Percentiles rank a stretch among this genome's conserved stretches.
Conservation (phyloP, 169 alveolate species). For the Miamiensis avidus region DNA sequence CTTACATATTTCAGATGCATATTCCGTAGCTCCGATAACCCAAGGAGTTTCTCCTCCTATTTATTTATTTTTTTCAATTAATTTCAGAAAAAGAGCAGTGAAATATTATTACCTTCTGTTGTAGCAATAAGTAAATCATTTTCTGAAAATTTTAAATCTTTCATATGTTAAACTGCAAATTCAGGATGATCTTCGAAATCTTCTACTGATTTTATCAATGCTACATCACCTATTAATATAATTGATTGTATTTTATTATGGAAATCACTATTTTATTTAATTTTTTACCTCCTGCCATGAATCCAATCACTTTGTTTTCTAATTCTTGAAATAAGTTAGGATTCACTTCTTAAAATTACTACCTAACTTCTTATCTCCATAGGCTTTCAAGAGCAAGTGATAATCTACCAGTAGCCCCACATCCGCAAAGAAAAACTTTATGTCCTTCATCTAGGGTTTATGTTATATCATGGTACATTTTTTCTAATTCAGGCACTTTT, state of each 20-base stretch:
- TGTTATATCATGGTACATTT: conserved; percentile 13
- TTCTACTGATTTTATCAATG: conserved; percentile 41
- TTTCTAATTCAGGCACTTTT: conserved; percentile 21
- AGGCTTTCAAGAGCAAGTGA: conserved; percentile 32
- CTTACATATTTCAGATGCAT: conserved; percentile 29
- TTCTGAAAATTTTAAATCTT: conserved; percentile 29
- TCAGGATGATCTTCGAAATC: conserved; percentile 54
- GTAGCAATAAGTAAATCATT: conserved; percentile 40
- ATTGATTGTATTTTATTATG: no score
- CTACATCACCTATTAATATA: conserved; percentile 26
- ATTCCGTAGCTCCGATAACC: conserved; percentile 43
- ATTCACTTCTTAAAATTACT: neutral
- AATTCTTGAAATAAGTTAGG: neutral
- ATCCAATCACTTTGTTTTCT: conserved; percentile 20
- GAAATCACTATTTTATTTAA: no score
- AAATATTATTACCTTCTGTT: conserved; percentile 20
- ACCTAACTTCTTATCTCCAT: conserved; percentile 26
- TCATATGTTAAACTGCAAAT: conserved; percentile 40
- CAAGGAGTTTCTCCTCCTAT: conserved; percentile 46
- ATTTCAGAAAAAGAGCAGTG: no score
- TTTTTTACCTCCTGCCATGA: conserved; percentile 40
- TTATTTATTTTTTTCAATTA: neutral
- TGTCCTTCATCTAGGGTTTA: conserved; percentile 23
- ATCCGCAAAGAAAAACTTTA: conserved; percentile 40
- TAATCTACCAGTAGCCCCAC: conserved; percentile 48